Percentiles rank a stretch among this genome's conserved stretches.
These are phyloP conservation scores for Magnolia officinalis DNA, from an alignment of 164 flowering plant genomes.

Conservation along the genomic window DNA sequence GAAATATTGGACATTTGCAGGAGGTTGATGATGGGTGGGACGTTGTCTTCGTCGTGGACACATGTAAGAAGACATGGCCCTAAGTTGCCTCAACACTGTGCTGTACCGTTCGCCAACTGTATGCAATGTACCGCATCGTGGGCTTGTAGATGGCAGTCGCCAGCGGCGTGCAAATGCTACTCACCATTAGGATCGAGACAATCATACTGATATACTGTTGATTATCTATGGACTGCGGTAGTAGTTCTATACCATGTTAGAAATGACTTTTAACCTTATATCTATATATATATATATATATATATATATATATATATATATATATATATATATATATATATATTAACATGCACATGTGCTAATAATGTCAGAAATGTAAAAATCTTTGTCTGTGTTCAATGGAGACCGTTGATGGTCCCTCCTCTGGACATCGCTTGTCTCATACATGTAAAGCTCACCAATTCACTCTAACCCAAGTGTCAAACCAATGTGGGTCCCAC, in stretches of 20 bases:
- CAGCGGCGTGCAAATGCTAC: not conserved
- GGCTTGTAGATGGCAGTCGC: not conserved
- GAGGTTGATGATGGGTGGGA: slow-evolving; percentile 16
- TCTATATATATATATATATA: too few species aligned
- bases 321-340: too few species aligned
- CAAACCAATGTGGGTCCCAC: too few species aligned
- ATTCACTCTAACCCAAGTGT: too few species aligned
- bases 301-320: too few species aligned
- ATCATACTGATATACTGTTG: not conserved
- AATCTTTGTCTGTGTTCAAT: too few species aligned
- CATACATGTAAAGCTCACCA: too few species aligned
- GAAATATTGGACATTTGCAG: slow-evolving; percentile 16
- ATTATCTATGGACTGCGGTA: not conserved
- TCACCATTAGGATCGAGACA: not conserved
- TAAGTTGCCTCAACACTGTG: not conserved
- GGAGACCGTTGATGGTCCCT: too few species aligned
- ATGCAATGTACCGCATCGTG: not conserved
- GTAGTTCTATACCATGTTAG: not conserved
- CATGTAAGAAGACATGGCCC: slow-evolving; percentile 12
- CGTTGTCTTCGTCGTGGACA: slow-evolving; percentile 11
- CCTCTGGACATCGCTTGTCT: too few species aligned
- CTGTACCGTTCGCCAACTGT: not conserved
- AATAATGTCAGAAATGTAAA: too few species aligned
- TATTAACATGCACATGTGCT: too few species aligned
- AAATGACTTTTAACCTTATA: too few species aligned